Evolutionary conservation across 2,329 filamentous ascomycete genomes (phyloP), one percentile per base, ranked within the genome.

Genomic region (Monosporascus ibericus): DNA sequence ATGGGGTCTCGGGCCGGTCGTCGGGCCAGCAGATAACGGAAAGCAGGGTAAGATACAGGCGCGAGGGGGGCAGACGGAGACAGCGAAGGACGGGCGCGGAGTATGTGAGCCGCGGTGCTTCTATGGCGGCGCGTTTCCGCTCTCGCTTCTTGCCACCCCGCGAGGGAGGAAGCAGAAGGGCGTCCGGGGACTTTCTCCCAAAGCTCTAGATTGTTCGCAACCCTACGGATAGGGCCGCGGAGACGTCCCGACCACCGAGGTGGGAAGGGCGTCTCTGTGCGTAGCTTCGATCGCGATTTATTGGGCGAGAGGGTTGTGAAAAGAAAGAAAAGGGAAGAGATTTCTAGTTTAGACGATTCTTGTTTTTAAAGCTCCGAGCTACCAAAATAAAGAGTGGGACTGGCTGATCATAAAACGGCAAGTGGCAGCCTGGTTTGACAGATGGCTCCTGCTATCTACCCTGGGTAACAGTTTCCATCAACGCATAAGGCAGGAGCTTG

Each of bases 151-250:
- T 11, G 66, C 65, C 66, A 67, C 66, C 62, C 59, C 59, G n/a
- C 53, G 60, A 68, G 38, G 15, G 18, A 24, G 15, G 17, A 27
- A 42, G 22, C 67, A 63, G 58, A 63, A 65, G 61, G 68, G 75
- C 86, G 92, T 96, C 92, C 92, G 92, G 92, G 92, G 92, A 97
- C 92, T 97, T 97, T 97, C 92, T 96, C 92, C 92, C 91, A 94
- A 96, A 96, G 92, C 92, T 69, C 62, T 66, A 57, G 48, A 20
- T 44, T 44, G 4, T 34, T 34, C 30, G 30, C 9, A 3, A 5
- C 30, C 30, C 30, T 34, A 14, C 30, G 30, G 56, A 62, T 15
- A 67, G 64, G 68, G 59, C 1, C 22, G 20, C 17, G 7, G 66
- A 69, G 68, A 73, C 60, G 71, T 64, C 59, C 65, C 68, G 40